Evolutionary conservation across 257 asterid genomes (phyloP).

Genomic region (Solanum clarkiae): DNA sequence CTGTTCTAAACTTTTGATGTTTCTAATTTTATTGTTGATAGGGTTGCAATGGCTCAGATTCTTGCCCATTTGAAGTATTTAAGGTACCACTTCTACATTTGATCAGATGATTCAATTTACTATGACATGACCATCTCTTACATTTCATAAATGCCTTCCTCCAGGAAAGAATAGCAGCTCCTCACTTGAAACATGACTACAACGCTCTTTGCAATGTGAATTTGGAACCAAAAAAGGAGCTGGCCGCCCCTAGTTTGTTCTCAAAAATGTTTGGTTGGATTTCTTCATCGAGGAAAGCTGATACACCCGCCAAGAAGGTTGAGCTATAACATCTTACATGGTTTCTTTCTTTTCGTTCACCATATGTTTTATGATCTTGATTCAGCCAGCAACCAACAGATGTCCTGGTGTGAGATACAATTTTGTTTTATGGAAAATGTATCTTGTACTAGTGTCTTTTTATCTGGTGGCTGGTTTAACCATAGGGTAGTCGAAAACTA

Average conservation of each 20-base stretch:
- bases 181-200: constrained; percentile 78
- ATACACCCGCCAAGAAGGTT: constrained; percentile 15
- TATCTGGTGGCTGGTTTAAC: neutral
- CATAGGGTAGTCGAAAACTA: neutral
- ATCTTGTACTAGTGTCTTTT: neutral
- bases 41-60: constrained; percentile 76
- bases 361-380: neutral
- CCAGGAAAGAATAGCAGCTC: constrained; percentile 73
- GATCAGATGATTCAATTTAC: neutral
- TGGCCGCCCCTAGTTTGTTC: constrained; percentile 12
- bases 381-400: neutral
- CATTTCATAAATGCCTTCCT: neutral
- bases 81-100: constrained; percentile 39
- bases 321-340: constrained; percentile 32
- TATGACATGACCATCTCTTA: neutral
- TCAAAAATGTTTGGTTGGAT: constrained; percentile 38
- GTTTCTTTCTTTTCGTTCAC: neutral
- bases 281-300: constrained; percentile 18
- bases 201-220: constrained; percentile 37
- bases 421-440: neutral
- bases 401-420: neutral
- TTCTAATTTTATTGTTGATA: neutral
- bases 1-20: neutral
- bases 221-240: neutral
- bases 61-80: constrained; percentile 77